A percentile compares a stretch with the other conserved stretches of the same genome.
These are phyloP conservation scores for Yamadazyma aaseri DNA, from an alignment of 1,139 yeast genomes.

Conservation along the genomic window DNA sequence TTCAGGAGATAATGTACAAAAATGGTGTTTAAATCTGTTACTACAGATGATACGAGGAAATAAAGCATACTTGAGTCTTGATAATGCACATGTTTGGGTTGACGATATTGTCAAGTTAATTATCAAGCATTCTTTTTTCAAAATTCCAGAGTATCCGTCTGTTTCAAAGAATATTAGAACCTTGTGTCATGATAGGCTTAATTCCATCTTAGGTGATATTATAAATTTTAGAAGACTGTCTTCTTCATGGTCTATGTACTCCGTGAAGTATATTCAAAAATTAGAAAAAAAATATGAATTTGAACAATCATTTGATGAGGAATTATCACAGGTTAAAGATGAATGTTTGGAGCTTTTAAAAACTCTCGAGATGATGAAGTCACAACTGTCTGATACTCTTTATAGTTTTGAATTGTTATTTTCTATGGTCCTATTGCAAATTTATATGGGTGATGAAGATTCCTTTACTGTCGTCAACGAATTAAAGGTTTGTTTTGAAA, in stretches of 20 bases:
- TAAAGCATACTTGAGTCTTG: slow-evolving; percentile 23
- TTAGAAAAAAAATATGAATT: slow-evolving; percentile 26
- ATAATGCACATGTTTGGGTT: slow-evolving; percentile 22
- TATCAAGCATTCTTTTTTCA: slow-evolving; percentile 58
- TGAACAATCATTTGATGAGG: slow-evolving; percentile 53
- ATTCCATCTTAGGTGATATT: slow-evolving; percentile 62
- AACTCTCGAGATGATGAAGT: slow-evolving; percentile 8
- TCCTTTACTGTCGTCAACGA: slow-evolving; percentile 76
- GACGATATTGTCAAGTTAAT: slow-evolving; percentile 52
- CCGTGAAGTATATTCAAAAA: slow-evolving; percentile 29
- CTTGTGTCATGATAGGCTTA: slow-evolving; percentile 58
- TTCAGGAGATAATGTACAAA: slow-evolving; percentile 46
- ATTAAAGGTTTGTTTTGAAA: slow-evolving; percentile 52
- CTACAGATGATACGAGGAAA: slow-evolving; percentile 56
- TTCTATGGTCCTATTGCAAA: slow-evolving; percentile 75
- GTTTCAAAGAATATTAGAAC: slow-evolving; percentile 35
- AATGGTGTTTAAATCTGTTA: slow-evolving; percentile 70
- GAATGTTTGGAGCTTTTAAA: slow-evolving; percentile 51
- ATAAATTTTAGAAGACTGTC: slow-evolving; percentile 45
- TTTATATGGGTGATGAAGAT: slow-evolving; percentile 78
- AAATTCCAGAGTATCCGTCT: slow-evolving; percentile 12
- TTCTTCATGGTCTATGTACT: slow-evolving; percentile 60
- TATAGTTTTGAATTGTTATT: slow-evolving; percentile 66
- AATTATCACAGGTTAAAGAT: slow-evolving; percentile 44
- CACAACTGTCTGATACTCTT: slow-evolving; percentile 22